Conservation (phyloP, 192 early-diverging fungal species). For the Nowakowskiella sp. region DNA sequence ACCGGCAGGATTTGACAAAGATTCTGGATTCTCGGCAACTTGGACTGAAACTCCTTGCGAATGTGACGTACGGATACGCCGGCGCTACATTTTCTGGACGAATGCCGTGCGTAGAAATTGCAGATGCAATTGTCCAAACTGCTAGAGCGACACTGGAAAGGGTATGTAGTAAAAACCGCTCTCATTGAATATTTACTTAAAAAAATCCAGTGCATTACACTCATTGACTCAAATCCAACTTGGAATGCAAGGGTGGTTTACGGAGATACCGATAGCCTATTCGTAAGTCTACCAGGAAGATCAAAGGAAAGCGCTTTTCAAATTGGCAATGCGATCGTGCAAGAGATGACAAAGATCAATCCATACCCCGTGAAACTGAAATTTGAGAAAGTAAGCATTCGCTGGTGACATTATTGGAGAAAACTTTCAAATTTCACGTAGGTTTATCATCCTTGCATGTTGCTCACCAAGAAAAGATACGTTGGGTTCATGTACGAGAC, state of each 20-base stretch:
- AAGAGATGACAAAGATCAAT: slow-evolving; percentile 62
- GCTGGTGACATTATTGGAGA: background rate
- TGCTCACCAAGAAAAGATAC: slow-evolving; percentile 92
- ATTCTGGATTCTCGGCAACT: slow-evolving; percentile 79
- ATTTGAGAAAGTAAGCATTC: slow-evolving; percentile 72
- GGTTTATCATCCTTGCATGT: slow-evolving; percentile 79
- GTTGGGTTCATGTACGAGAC: slow-evolving; percentile 78
- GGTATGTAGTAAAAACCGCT: slow-evolving; percentile 9
- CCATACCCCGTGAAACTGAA: slow-evolving; percentile 82
- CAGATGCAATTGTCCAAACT: slow-evolving; percentile 84
- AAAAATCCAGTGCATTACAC: slow-evolving; percentile 39
- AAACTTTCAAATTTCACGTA: slow-evolving; percentile 15
- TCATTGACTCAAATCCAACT: slow-evolving; percentile 49
- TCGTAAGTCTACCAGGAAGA: slow-evolving; percentile 62
- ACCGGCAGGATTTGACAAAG: slow-evolving; percentile 47
- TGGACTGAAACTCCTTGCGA: slow-evolving; percentile 82
- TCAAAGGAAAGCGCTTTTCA: slow-evolving; percentile 65
- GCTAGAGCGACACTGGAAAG: slow-evolving; percentile 77
- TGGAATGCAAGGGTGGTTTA: slow-evolving; percentile 84
- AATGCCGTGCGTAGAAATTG: slow-evolving; percentile 85
- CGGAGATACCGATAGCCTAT: slow-evolving; percentile 91
- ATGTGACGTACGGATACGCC: slow-evolving; percentile 88
- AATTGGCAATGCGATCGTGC: slow-evolving; percentile 76
- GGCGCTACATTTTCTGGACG: slow-evolving; percentile 77
- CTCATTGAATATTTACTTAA: background rate